phyloP scores from a whole-genome alignment of 108 stramenopile species.

The Hondaea fermentalgiana region DNA sequence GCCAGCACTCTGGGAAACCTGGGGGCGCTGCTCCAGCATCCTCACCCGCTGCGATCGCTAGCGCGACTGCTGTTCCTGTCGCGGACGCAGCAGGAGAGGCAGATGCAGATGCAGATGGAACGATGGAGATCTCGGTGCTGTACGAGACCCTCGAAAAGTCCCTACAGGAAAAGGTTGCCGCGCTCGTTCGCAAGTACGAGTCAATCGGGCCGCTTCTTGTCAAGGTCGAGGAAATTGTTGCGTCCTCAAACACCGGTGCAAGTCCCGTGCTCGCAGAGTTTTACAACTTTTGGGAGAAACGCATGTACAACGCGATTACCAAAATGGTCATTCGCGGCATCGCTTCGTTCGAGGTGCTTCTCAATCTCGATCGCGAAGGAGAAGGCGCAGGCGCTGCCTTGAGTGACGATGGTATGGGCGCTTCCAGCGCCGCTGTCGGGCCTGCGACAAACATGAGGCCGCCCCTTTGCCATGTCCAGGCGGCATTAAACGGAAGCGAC shows the following conservation, averaged over 20 bases:
- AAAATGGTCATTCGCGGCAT: conserved; percentile 52
- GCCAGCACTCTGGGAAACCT: neutral
- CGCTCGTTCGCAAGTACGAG: conserved; percentile 49
- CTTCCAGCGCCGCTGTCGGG: neutral
- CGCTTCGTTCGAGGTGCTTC: conserved; percentile 49
- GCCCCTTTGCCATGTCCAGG: conserved; percentile 46
- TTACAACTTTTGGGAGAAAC: conserved; percentile 63
- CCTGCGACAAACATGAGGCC: neutral
- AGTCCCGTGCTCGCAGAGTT: conserved; percentile 41
- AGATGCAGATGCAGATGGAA: neutral
- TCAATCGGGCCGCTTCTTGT: conserved; percentile 47
- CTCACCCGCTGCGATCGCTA: no score
- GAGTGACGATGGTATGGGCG: neutral
- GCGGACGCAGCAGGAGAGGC: neutral
- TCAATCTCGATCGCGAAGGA: conserved; percentile 19
- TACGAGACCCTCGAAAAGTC: conserved; percentile 51
- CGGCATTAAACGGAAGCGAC: conserved; percentile 48
- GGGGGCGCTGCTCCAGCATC: no score
- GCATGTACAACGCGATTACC: conserved; percentile 58
- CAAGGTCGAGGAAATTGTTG: conserved; percentile 56
- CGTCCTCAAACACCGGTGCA: conserved; percentile 40
- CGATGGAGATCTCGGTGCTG: conserved; percentile 44
- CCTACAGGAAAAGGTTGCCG: conserved; percentile 39
- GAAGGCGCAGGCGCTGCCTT: neutral
- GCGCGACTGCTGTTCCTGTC: conserved; percentile 22